Evolutionary conservation across 2,329 filamentous ascomycete species (phyloP).

Genomic region (Nemania sp.): DNA sequence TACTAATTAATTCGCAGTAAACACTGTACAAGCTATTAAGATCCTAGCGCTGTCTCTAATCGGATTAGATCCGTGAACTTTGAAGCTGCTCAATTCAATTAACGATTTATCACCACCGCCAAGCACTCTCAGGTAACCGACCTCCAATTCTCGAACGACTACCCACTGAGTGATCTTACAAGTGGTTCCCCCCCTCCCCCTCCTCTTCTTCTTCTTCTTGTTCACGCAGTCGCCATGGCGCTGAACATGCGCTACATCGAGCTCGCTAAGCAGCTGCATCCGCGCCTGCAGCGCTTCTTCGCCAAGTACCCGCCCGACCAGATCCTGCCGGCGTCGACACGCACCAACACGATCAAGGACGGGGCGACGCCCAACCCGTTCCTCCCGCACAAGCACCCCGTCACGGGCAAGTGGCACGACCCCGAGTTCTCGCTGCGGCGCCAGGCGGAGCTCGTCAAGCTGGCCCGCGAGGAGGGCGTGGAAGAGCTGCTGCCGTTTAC

Average conservation of each 20-base stretch:
- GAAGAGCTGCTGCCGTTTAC: conserved; percentile 83
- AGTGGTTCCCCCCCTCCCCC: not conserved
- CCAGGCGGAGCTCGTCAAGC: conserved; percentile 90
- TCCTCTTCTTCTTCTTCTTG: too few relatives aligned
- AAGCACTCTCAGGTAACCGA: not conserved
- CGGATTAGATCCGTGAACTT: conserved; percentile 4
- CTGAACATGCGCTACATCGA: conserved; percentile 57
- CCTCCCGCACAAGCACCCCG: conserved; percentile 79
- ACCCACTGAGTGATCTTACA: not conserved
- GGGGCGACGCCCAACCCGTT: conserved; percentile 79
- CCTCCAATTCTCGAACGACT: not conserved
- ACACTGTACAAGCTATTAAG: conserved; percentile 1
- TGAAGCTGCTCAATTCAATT: conserved; percentile 14
- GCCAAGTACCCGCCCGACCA: conserved; percentile 84
- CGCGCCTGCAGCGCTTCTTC: conserved; percentile 86
- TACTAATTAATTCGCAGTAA: not conserved
- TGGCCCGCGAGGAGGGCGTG: conserved; percentile 82
- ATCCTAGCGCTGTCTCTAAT: conserved; percentile 17
- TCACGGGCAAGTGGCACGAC: conserved; percentile 85
- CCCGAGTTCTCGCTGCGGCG: conserved; percentile 85
- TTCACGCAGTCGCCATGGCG: conserved; percentile 39
- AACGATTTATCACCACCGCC: not conserved
- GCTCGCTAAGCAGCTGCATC: conserved; percentile 79
- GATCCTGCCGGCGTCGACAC: conserved; percentile 61
- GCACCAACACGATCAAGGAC: conserved; percentile 51